Percentiles rank a stretch among this genome's conserved stretches.
Evolutionary conservation across 1,139 yeast genomes (phyloP).

Genomic region (Blastobotrys persicus): DNA sequence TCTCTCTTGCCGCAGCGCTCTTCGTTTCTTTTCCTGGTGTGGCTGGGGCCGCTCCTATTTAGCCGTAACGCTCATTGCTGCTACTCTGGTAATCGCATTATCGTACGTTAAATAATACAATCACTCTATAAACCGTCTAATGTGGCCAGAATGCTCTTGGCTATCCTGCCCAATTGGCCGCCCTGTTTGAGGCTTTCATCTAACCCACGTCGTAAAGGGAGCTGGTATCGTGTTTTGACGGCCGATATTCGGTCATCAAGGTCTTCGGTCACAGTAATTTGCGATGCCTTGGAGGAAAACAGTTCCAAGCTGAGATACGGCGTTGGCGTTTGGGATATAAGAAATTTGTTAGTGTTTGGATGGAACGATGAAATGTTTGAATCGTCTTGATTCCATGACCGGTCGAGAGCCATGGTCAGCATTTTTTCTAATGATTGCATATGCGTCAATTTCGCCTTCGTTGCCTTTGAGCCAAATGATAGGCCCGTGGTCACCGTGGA

Average conservation of each 20-base stretch:
- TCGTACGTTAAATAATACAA: too few species aligned
- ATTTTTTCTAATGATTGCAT: slow-evolving; percentile 31
- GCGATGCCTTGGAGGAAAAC: slow-evolving; percentile 36
- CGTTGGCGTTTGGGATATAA: slow-evolving; percentile 54
- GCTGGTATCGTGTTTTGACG: slow-evolving; percentile 52
- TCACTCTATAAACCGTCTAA: slow-evolving; percentile 1
- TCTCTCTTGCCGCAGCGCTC: too few species aligned
- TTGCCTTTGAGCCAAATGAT: slow-evolving; percentile 35
- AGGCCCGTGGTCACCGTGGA: slow-evolving; percentile 35
- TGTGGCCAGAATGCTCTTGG: slow-evolving; percentile 8
- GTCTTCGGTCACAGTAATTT: slow-evolving; percentile 50
- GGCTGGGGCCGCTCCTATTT: too few species aligned
- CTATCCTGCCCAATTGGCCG: slow-evolving; percentile 67
- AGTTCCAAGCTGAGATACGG: slow-evolving; percentile 61
- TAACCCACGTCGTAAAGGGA: slow-evolving; percentile 52
- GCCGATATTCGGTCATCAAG: slow-evolving; percentile 61
- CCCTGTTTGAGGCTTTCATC: slow-evolving; percentile 61
- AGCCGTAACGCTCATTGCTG: too few species aligned
- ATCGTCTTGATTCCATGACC: slow-evolving; percentile 1
- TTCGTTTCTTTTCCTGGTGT: too few species aligned
- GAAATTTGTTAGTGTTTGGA: slow-evolving; percentile 49
- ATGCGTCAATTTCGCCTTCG: slow-evolving; percentile 34
- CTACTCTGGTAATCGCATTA: too few species aligned
- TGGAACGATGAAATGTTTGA: slow-evolving; percentile 35
- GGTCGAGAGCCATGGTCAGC: slow-evolving; percentile 29